A percentile compares a stretch with the other conserved stretches of the same genome.
Evolutionary conservation across 768 basidiomycete species (phyloP).

Genomic region (Russula emetica): DNA sequence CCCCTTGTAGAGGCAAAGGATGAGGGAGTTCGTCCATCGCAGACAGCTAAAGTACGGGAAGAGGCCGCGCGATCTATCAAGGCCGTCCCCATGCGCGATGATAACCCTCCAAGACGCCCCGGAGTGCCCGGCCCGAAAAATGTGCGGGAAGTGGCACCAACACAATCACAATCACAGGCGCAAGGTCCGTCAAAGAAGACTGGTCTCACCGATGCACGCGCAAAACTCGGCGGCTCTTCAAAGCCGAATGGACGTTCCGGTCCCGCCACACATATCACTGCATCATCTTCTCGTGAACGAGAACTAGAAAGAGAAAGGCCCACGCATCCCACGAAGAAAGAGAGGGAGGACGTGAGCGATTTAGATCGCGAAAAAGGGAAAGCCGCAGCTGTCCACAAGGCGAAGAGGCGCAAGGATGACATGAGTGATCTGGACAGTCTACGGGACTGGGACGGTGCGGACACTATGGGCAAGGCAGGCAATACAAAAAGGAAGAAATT

Average conservation of each 20-base stretch:
- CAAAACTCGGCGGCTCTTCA: constrained; percentile 32
- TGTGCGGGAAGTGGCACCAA: constrained; percentile 11
- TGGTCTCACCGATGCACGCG: constrained; percentile 33
- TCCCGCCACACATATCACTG: constrained; percentile 33
- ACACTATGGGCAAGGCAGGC: constrained; percentile 12
- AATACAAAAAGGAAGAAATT: constrained; percentile 31
- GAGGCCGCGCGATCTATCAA: constrained; percentile 14
- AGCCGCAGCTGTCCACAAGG: not conserved
- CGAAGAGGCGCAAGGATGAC: constrained; percentile 24
- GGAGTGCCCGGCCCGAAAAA: constrained; percentile 28
- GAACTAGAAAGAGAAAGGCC: constrained; percentile 21
- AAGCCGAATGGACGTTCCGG: constrained; percentile 36
- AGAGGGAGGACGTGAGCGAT: constrained; percentile 20
- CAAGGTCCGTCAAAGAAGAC: constrained; percentile 30
- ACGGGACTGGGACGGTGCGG: constrained; percentile 30
- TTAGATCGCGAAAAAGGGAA: constrained; percentile 19
- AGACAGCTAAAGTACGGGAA: constrained; percentile 11
- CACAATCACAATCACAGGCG: constrained; percentile 26
- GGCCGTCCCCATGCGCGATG: constrained; percentile 22
- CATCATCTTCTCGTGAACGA: constrained; percentile 29
- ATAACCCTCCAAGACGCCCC: constrained; percentile 24
- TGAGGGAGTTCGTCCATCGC: constrained; percentile 13
- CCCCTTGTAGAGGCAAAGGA: constrained; percentile 17
- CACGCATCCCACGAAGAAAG: constrained; percentile 7
- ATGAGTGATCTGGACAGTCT: constrained; percentile 18